Percentiles rank a stretch among this genome's conserved stretches.
Evolutionary conservation across 2,329 filamentous ascomycete genomes (phyloP).

Genomic region (Diaporthe vaccinii): DNA sequence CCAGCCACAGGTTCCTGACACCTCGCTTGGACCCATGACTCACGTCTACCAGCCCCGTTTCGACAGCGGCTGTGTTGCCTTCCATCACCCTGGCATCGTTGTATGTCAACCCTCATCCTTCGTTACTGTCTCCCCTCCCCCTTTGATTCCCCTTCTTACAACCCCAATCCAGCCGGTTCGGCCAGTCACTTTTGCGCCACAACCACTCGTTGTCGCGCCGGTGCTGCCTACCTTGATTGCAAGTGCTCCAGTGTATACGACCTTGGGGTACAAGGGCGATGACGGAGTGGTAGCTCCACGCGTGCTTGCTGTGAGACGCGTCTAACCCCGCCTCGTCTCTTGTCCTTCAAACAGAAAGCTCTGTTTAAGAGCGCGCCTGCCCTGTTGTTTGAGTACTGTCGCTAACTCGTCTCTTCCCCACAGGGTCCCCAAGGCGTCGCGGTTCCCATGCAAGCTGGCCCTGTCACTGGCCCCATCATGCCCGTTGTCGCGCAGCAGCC

Average conservation of each 20-base stretch:
- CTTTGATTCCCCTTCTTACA: slow-evolving; percentile 45
- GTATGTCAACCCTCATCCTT: slow-evolving; percentile 42
- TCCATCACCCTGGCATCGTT: slow-evolving; percentile 35
- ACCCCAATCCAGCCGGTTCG: slow-evolving; percentile 37
- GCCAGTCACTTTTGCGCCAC: slow-evolving; percentile 31
- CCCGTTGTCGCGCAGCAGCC: slow-evolving; percentile 45
- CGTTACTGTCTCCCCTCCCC: slow-evolving; percentile 49
- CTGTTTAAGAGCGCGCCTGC: background rate
- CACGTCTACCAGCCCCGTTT: slow-evolving; percentile 70
- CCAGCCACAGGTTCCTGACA: slow-evolving; percentile 71
- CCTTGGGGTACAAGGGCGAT: slow-evolving; percentile 27
- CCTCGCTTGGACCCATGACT: slow-evolving; percentile 66
- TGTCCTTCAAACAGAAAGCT: background rate
- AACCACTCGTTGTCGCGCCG: slow-evolving; percentile 14
- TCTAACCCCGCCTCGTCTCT: background rate
- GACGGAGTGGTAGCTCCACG: slow-evolving; percentile 33
- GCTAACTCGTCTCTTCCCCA: slow-evolving; percentile 38
- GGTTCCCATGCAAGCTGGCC: slow-evolving; percentile 42
- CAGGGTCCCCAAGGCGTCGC: slow-evolving; percentile 42
- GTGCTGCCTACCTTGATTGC: slow-evolving; percentile 40
- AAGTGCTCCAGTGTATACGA: slow-evolving; percentile 32
- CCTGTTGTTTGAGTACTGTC: background rate
- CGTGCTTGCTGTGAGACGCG: slow-evolving; percentile 35
- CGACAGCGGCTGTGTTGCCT: slow-evolving; percentile 52
- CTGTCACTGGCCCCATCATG: slow-evolving; percentile 41